Conservation (phyloP, 2,329 filamentous ascomycete species). For the Coniochaeta pulveracea region DNA sequence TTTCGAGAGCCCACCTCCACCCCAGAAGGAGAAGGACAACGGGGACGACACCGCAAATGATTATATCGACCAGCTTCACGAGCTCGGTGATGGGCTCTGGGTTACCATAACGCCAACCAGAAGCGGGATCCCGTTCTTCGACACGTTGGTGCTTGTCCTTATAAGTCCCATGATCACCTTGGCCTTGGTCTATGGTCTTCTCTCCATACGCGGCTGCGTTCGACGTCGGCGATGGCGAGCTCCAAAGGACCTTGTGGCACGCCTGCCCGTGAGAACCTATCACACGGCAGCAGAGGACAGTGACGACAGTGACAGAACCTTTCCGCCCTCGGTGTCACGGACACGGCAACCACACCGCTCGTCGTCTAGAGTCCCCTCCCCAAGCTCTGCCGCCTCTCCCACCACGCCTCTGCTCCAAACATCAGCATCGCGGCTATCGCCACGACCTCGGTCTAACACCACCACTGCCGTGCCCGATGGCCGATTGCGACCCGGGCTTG, state of each 20-base stretch:
- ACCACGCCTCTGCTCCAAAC: slow-evolving; percentile 69
- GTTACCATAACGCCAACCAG: slow-evolving; percentile 90
- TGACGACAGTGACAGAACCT: not conserved
- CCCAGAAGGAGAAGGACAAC: slow-evolving; percentile 9
- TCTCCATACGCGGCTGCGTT: slow-evolving; percentile 80
- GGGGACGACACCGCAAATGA: slow-evolving; percentile 11
- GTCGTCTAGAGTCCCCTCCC: slow-evolving; percentile 49
- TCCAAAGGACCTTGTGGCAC: slow-evolving; percentile 92
- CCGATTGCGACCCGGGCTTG: slow-evolving; percentile 28
- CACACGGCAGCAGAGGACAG: slow-evolving; percentile 65
- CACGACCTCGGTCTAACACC: slow-evolving; percentile 54
- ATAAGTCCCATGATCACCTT: slow-evolving; percentile 87
- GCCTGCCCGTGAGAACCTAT: slow-evolving; percentile 89
- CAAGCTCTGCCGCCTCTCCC: slow-evolving; percentile 48
- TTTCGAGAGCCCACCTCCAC: slow-evolving; percentile 16
- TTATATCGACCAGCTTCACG: slow-evolving; percentile 3
- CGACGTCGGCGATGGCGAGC: slow-evolving; percentile 85
- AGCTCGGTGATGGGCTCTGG: slow-evolving; percentile 70
- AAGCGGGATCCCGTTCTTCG: slow-evolving; percentile 86
- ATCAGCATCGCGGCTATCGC: slow-evolving; percentile 23
- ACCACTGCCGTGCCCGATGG: slow-evolving; percentile 48
- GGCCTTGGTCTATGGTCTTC: slow-evolving; percentile 81
- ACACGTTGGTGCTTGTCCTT: slow-evolving; percentile 92
- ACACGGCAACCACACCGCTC: too few relatives aligned
- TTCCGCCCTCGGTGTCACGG: slow-evolving; percentile 39